Evolutionary conservation across 2,329 filamentous ascomycete species (phyloP).

Genomic region (Grosmannia huntii): DNA sequence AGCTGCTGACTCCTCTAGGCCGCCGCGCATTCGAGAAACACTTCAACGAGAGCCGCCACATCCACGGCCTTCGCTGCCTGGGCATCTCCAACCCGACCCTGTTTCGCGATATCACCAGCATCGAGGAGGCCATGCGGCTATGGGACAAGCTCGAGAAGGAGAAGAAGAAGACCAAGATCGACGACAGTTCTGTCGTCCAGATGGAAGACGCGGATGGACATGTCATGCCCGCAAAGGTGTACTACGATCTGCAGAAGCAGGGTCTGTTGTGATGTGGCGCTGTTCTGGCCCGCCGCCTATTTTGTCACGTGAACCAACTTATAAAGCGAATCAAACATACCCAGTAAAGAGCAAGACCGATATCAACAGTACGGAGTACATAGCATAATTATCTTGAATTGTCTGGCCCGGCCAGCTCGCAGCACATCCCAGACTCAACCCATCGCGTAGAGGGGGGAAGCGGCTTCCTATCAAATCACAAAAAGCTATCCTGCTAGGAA

Average conservation of each 20-base stretch:
- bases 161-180: constrained; percentile 62
- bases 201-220: constrained; percentile 98
- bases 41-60: constrained; percentile 86
- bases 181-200: constrained; percentile 78
- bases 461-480: no score
- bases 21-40: constrained; percentile 95
- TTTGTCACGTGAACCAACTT: not conserved
- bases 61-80: constrained; percentile 85
- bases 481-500: no score
- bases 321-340: not conserved
- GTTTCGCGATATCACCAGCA: constrained; percentile 87
- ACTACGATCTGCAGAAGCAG: constrained; percentile 87
- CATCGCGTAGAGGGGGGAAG: no score
- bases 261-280: constrained; percentile 28
- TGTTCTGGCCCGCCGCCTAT: not conserved
- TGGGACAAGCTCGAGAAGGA: constrained; percentile 92
- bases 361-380: no score
- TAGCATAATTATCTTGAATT: no score
- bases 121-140: constrained; percentile 74
- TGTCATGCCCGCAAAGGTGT: constrained; percentile 98
- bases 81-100: constrained; percentile 85
- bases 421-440: no score
- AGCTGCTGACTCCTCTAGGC: constrained; percentile 58
- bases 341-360: not conserved
- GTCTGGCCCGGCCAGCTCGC: no score